Conservation (phyloP, 2,329 filamentous ascomycete genomes). For the Cytospora paraplurivora region DNA sequence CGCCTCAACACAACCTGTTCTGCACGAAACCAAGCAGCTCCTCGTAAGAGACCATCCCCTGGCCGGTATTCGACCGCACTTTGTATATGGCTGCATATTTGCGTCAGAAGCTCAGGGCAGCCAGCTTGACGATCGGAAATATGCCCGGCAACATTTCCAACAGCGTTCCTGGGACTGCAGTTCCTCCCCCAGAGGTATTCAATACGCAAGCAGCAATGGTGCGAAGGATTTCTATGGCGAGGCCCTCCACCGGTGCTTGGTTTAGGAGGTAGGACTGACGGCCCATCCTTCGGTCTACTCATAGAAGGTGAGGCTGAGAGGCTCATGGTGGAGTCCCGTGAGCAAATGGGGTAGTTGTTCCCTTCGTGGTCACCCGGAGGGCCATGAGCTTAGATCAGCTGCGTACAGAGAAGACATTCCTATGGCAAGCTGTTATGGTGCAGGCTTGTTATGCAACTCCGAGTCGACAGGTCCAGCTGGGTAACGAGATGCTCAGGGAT, state of each 20-base stretch:
- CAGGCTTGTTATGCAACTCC: conserved; percentile 46
- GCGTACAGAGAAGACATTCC: conserved; percentile 43
- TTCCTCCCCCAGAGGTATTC: background rate
- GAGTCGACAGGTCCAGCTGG: conserved; percentile 46
- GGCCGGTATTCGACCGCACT: background rate
- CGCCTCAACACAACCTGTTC: conserved; percentile 51
- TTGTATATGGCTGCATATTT: conserved; percentile 6
- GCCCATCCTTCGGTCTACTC: conserved; percentile 36
- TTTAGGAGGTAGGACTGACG: background rate
- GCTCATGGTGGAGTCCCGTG: conserved; percentile 43
- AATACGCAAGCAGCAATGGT: background rate
- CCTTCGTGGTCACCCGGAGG: conserved; percentile 50
- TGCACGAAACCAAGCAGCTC: conserved; percentile 50
- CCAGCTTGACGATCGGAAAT: background rate
- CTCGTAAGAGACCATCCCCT: conserved; percentile 41
- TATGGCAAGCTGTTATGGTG: conserved; percentile 56
- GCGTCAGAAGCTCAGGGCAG: background rate
- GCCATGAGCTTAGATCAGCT: conserved; percentile 42
- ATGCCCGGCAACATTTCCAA: too few relatives aligned
- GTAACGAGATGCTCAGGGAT: conserved; percentile 47
- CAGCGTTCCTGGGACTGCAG: background rate
- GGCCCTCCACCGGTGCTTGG: conserved; percentile 37
- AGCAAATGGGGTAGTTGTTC: conserved; percentile 41
- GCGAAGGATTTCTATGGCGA: background rate
- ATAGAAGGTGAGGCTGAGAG: conserved; percentile 43